These are phyloP conservation scores for Xylariales sp. DNA, from an alignment of 2,329 filamentous ascomycete species.

Conservation along the genomic window DNA sequence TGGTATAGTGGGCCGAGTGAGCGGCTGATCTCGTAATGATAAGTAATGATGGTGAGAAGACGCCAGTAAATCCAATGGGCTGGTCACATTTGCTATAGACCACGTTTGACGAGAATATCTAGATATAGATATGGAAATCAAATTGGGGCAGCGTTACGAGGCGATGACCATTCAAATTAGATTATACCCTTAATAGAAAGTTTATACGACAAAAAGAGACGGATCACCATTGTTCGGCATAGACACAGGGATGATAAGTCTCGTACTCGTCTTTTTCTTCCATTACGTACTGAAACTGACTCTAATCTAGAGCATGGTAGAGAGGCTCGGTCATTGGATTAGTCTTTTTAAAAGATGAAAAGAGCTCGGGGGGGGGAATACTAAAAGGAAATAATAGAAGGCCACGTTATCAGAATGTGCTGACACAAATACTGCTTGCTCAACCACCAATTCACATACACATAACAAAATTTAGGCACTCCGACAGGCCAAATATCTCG, in stretches of 20 bases:
- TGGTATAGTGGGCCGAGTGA: slow-evolving; percentile 21
- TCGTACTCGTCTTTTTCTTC: slow-evolving; percentile 51
- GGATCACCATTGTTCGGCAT: slow-evolving; percentile 5
- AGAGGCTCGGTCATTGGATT: slow-evolving; percentile 54
- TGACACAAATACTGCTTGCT: slow-evolving; percentile 53
- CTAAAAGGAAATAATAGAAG: slow-evolving; percentile 60
- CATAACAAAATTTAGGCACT: slow-evolving; percentile 49
- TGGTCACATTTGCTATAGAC: slow-evolving; percentile 11
- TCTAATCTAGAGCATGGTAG: slow-evolving; percentile 45
- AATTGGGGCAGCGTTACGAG: slow-evolving; percentile 19
- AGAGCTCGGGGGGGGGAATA: slow-evolving; percentile 54
- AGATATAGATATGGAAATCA: slow-evolving; percentile 25
- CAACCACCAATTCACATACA: slow-evolving; percentile 52
- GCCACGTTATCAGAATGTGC: slow-evolving; percentile 50
- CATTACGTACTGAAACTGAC: slow-evolving; percentile 57
- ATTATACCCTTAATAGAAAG: slow-evolving; percentile 37
- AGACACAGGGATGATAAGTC: slow-evolving; percentile 43
- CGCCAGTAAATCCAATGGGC: slow-evolving; percentile 6
- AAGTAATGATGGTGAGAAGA: slow-evolving; percentile 12
- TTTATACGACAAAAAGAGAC: slow-evolving; percentile 2
- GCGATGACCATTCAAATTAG: slow-evolving; percentile 28
- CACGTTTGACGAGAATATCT: slow-evolving; percentile 7
- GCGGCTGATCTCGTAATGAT: slow-evolving; percentile 21
- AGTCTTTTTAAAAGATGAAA: slow-evolving; percentile 53
- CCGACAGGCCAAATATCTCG: slow-evolving; percentile 40